A percentile compares a stretch with the other conserved stretches of the same genome.
Conservation (phyloP, 768 basidiomycete genomes). For the Phallus indusiatus region DNA sequence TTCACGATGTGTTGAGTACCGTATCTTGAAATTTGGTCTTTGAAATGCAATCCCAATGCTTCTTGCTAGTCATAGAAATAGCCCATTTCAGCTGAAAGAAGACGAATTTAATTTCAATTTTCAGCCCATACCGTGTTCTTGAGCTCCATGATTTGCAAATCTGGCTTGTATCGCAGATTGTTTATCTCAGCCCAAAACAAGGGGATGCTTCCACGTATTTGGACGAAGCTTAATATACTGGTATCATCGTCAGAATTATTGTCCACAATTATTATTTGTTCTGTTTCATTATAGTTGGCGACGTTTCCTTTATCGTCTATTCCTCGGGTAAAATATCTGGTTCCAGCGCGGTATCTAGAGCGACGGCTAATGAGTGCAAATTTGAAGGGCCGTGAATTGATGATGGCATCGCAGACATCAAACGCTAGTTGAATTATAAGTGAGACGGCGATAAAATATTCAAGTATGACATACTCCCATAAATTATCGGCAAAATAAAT, state of each 20-base stretch:
- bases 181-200: constrained; percentile 96
- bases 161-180: constrained; percentile 91
- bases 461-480: constrained; percentile 66
- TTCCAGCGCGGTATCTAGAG: constrained; percentile 89
- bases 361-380: constrained; percentile 88
- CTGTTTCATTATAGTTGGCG: constrained; percentile 97
- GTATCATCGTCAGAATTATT: constrained; percentile 36
- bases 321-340: constrained; percentile 93
- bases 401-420: constrained; percentile 63
- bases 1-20: constrained; percentile 77
- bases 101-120: neutral
- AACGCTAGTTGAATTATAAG: constrained; percentile 47
- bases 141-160: constrained; percentile 91
- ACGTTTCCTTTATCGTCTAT: constrained; percentile 84
- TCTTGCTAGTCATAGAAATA: constrained; percentile 40
- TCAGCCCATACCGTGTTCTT: constrained; percentile 60
- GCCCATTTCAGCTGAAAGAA: neutral
- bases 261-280: constrained; percentile 83
- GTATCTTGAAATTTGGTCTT: constrained; percentile 63
- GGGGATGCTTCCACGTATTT: constrained; percentile 89
- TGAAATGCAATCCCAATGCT: constrained; percentile 65
- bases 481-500: constrained; percentile 88
- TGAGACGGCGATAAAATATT: constrained; percentile 6
- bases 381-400: constrained; percentile 72
- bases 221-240: constrained; percentile 75